Conservation (phyloP, 2,329 filamentous ascomycete species). For the Fusarium sp. region DNA sequence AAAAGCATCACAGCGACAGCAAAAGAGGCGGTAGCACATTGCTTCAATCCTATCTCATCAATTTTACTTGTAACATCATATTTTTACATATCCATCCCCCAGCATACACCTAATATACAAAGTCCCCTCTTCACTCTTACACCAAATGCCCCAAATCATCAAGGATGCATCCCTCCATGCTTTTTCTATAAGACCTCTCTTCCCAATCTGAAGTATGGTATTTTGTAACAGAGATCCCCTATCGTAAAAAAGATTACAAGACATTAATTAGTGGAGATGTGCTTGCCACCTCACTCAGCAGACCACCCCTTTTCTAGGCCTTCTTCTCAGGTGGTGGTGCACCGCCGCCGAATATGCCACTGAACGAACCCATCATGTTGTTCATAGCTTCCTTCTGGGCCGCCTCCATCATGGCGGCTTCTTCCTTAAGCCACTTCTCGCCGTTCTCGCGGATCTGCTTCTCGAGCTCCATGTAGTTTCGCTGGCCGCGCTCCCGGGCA, state of each 20-base stretch:
- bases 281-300: slow-evolving; percentile 14
- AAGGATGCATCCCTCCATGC: slow-evolving; percentile 13
- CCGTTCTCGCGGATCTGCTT: slow-evolving; percentile 92
- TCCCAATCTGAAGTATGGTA: slow-evolving; percentile 27
- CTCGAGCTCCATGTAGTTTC: slow-evolving; percentile 88
- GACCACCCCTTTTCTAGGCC: slow-evolving; percentile 8
- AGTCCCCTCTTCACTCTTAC: slow-evolving; percentile 24
- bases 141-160: slow-evolving; percentile 15
- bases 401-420: slow-evolving; percentile 87
- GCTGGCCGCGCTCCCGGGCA: slow-evolving; percentile 88
- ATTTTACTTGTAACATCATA: slow-evolving; percentile 17
- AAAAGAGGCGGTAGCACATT: background rate
- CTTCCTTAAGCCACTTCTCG: slow-evolving; percentile 94
- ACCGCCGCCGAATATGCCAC: slow-evolving; percentile 40
- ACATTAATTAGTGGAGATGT: slow-evolving; percentile 45
- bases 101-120: slow-evolving; percentile 34
- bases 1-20: too few relatives aligned
- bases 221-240: slow-evolving; percentile 4
- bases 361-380: slow-evolving; percentile 84
- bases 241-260: slow-evolving; percentile 39
- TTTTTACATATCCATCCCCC: slow-evolving; percentile 26
- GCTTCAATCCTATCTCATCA: background rate
- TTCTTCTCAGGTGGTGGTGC: slow-evolving; percentile 37
- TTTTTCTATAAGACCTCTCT: slow-evolving; percentile 28
- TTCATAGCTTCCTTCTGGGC: slow-evolving; percentile 89